A percentile compares a stretch with the other conserved stretches of the same genome.
phyloP scores from a whole-genome alignment of 257 asterid species.

The Solanum phureja region DNA sequence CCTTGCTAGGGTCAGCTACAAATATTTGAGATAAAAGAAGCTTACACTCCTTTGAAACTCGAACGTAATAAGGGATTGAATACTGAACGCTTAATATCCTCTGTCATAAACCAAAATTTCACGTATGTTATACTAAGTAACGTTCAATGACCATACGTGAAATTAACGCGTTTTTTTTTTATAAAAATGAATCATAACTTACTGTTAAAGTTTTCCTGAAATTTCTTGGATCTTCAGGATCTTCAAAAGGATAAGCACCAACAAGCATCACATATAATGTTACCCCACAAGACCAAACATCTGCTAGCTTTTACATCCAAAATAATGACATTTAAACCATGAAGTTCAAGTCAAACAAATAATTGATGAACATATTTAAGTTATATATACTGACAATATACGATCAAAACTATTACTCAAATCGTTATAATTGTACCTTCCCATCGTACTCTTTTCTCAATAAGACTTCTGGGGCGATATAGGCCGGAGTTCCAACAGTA shows the following conservation, averaged over 20 bases:
- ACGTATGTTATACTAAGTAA: neutral
- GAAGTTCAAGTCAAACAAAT: neutral
- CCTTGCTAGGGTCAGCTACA: conserved; percentile 78
- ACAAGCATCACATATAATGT: conserved; percentile 85
- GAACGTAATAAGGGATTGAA: conserved; percentile 73
- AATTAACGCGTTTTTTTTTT: neutral
- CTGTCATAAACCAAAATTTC: conserved; percentile 20
- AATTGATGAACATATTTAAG: neutral
- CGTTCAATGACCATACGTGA: neutral
- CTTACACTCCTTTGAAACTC: conserved; percentile 68
- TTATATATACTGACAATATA: neutral
- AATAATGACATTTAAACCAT: neutral
- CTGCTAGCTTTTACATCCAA: conserved; percentile 49
- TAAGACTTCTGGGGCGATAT: conserved; percentile 84
- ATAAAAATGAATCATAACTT: neutral
- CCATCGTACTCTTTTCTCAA: conserved; percentile 79
- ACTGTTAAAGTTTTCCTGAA: conserved; percentile 66
- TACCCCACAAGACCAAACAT: conserved; percentile 99
- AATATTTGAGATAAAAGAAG: conserved; percentile 73
- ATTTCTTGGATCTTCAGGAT: conserved; percentile 80
- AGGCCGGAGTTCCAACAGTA: conserved; percentile 91
- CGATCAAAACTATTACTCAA: neutral
- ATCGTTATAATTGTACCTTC: conserved; percentile 28
- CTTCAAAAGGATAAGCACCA: conserved; percentile 95
- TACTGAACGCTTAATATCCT: conserved; percentile 81